These are phyloP conservation scores for Quercus lobata DNA, from an alignment of 331 rosid genomes.

Conservation along the genomic window DNA sequence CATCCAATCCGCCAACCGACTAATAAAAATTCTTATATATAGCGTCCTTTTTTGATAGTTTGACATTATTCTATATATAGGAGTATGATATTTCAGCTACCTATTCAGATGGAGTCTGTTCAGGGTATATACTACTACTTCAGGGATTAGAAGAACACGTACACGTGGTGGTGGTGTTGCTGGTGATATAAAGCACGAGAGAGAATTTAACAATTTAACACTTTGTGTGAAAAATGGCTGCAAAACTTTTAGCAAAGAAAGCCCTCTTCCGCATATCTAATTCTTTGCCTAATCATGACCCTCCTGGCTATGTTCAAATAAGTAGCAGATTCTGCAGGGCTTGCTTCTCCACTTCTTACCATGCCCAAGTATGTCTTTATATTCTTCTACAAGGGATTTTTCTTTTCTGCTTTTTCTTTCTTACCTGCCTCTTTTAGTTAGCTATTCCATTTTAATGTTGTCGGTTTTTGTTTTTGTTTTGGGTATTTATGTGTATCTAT, in stretches of 20 bases:
- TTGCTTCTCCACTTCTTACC: constrained; percentile 29
- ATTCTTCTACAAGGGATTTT: neutral
- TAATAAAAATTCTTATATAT: neutral
- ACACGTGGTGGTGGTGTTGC: neutral
- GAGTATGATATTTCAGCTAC: too few species aligned
- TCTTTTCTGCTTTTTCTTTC: too few species aligned
- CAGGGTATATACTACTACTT: too few species aligned
- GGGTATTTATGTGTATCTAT: too few species aligned
- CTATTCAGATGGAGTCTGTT: too few species aligned
- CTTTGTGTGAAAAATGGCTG: neutral
- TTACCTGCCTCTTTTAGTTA: too few species aligned
- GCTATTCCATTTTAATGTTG: too few species aligned
- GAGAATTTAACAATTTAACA: neutral
- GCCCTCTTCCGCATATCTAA: constrained; percentile 10
- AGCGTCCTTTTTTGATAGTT: neutral
- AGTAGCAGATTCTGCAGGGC: neutral
- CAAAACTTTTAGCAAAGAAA: constrained; percentile 27
- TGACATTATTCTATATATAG: too few species aligned
- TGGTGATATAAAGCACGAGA: neutral
- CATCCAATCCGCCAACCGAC: neutral
- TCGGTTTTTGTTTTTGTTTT: too few species aligned
- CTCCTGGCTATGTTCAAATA: constrained; percentile 5
- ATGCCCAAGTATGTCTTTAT: constrained; percentile 18
- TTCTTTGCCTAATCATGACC: constrained; percentile 8
- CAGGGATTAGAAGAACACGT: too few species aligned